These are phyloP conservation scores for Saxophila tyrrhenica DNA, from an alignment of 495 filamentous ascomycete species.

Conservation along the genomic window DNA sequence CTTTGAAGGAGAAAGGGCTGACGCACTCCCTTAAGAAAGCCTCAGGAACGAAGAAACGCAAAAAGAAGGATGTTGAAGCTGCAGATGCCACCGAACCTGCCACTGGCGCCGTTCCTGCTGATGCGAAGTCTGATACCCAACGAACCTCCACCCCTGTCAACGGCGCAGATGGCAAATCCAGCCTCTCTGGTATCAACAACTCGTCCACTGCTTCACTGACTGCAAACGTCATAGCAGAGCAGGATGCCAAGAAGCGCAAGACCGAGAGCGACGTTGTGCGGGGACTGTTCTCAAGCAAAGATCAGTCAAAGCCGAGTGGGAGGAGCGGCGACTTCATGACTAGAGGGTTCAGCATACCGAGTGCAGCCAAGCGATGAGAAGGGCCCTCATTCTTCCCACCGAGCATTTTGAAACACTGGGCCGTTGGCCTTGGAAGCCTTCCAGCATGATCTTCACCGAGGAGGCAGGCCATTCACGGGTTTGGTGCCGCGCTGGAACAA, in stretches of 20 bases:
- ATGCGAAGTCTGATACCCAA: conserved; percentile 1
- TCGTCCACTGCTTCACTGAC: conserved; percentile 73
- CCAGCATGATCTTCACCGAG: too few relatives aligned
- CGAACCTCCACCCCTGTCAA: conserved; percentile 8
- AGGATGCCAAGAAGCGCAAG: conserved; percentile 75
- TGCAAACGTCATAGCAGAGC: conserved; percentile 72
- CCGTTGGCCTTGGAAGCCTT: too few relatives aligned
- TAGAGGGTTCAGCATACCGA: conserved; percentile 56
- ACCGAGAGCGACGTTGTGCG: conserved; percentile 57
- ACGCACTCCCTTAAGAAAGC: conserved; percentile 85
- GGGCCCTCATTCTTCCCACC: too few relatives aligned
- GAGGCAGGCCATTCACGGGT: too few relatives aligned
- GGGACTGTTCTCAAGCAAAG: conserved; percentile 52
- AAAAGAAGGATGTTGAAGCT: conserved; percentile 40
- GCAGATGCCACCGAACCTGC: neutral
- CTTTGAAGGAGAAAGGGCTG: conserved; percentile 56
- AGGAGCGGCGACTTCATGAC: conserved; percentile 68
- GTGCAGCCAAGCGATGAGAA: conserved; percentile 19
- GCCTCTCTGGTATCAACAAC: conserved; percentile 60
- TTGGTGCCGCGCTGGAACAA: too few relatives aligned
- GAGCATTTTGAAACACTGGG: too few relatives aligned
- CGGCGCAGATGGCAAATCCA: neutral
- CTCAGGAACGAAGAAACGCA: conserved; percentile 61
- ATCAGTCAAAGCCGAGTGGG: conserved; percentile 31
- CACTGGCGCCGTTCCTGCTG: neutral